Conservation (phyloP, 192 early-diverging fungal species). For the Radiomyces spectabilis region DNA sequence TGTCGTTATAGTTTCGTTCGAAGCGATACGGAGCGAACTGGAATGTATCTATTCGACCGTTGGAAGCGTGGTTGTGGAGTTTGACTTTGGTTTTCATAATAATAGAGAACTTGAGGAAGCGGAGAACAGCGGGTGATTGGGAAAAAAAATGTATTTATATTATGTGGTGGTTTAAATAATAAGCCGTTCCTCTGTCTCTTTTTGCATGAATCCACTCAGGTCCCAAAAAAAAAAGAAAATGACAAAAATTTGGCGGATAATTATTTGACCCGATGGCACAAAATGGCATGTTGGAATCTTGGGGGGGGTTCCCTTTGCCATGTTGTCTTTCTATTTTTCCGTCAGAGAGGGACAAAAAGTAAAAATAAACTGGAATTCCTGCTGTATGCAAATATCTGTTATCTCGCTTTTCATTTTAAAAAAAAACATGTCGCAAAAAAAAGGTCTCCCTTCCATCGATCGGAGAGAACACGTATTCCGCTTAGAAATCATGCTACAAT, state of each 20-base stretch:
- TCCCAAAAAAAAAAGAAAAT: background rate
- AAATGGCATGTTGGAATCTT: background rate
- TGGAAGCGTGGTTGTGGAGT: background rate
- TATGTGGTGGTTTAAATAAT: no score
- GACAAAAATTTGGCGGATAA: background rate
- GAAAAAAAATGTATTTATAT: no score
- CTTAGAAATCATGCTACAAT: no score
- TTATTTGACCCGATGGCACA: background rate
- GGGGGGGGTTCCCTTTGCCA: background rate
- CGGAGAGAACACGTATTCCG: no score
- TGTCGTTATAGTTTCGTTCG: background rate
- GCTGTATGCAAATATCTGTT: no score
- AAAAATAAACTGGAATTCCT: background rate
- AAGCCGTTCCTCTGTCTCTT: no score
- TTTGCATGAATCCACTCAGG: no score
- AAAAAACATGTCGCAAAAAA: no score
- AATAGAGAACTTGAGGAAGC: background rate
- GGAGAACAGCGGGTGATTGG: background rate
- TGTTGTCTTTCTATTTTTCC: no score
- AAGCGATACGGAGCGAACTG: background rate
- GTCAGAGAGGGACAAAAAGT: background rate
- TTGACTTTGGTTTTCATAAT: conserved; percentile 1
- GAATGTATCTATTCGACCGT: background rate
- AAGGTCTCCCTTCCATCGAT: no score
- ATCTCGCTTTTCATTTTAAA: no score